Evolutionary conservation across 768 basidiomycete species (phyloP).

Genomic region (Naematelia encephala): DNA sequence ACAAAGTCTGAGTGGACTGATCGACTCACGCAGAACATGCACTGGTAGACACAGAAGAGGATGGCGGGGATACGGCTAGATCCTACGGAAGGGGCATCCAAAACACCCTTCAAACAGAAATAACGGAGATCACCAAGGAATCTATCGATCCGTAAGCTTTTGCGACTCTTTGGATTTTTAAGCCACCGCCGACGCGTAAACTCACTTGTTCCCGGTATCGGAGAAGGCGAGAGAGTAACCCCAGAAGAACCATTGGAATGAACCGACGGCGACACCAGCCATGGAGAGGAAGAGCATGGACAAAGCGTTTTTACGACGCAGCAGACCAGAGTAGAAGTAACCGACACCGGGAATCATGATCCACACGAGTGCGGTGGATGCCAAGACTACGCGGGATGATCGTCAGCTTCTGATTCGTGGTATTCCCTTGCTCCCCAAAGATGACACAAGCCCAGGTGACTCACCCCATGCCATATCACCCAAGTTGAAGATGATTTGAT

Average conservation of each 20-base stretch:
- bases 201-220: slow-evolving; percentile 52
- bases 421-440: too few relatives aligned
- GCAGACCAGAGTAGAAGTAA: slow-evolving; percentile 50
- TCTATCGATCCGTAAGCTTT: slow-evolving; percentile 7
- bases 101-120: slow-evolving; percentile 71
- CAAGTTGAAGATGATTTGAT: slow-evolving; percentile 42
- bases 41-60: slow-evolving; percentile 72
- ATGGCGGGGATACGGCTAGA: slow-evolving; percentile 76
- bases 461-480: slow-evolving; percentile 50
- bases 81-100: slow-evolving; percentile 69
- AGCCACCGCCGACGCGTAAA: too few relatives aligned
- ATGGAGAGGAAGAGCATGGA: slow-evolving; percentile 52
- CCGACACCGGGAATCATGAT: slow-evolving; percentile 52
- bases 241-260: slow-evolving; percentile 67
- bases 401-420: too few relatives aligned
- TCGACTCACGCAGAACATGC: slow-evolving; percentile 45
- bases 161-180: too few relatives aligned
- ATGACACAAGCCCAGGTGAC: too few relatives aligned
- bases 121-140: slow-evolving; percentile 84
- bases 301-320: slow-evolving; percentile 54
- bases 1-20: not conserved
- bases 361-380: slow-evolving; percentile 49
- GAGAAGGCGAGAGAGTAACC: slow-evolving; percentile 90
- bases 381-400: slow-evolving; percentile 33
- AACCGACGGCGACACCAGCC: slow-evolving; percentile 50